Evolutionary conservation across 257 asterid species (phyloP).

Genomic region (Parsonsia alboflavescens): DNA sequence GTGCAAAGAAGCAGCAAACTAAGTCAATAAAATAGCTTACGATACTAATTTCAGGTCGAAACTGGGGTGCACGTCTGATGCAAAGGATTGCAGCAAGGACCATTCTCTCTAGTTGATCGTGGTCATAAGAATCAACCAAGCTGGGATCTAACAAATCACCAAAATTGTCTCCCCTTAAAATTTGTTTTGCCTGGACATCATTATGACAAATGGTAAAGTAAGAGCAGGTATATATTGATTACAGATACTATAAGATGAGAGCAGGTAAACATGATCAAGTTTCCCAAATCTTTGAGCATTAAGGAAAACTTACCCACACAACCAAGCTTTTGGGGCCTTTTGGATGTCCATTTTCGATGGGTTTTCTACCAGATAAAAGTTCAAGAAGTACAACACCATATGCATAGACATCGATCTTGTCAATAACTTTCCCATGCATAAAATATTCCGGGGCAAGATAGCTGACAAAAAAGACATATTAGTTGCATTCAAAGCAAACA

Average conservation of each 20-base stretch:
- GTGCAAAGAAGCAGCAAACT: neutral
- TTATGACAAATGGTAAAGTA: neutral
- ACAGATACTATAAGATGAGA: neutral
- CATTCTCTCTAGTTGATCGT: conserved; percentile 59
- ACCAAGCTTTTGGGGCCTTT: conserved; percentile 80
- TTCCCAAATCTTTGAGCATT: neutral
- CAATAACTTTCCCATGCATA: conserved; percentile 70
- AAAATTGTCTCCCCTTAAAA: conserved; percentile 47
- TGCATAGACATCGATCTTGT: conserved; percentile 81
- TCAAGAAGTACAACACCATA: conserved; percentile 95
- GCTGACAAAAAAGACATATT: conserved; percentile 35
- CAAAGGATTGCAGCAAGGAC: conserved; percentile 76
- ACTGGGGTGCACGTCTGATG: conserved; percentile 54
- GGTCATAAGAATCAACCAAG: conserved; percentile 40
- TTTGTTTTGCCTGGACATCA: conserved; percentile 57
- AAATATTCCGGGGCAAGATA: conserved; percentile 94
- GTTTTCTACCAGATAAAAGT: conserved; percentile 82
- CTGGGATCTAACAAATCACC: conserved; percentile 58
- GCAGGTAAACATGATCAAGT: neutral
- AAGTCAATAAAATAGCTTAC: conserved; percentile 34
- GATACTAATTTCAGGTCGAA: conserved; percentile 59
- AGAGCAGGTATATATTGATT: neutral
- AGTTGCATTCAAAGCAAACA: conserved; percentile 1
- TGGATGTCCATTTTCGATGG: conserved; percentile 55
- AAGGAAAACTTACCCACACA: conserved; percentile 65